Evolutionary conservation across 1,284 basidiomycete genomes (phyloP).

Genomic region (Rhodotorula sp.): DNA sequence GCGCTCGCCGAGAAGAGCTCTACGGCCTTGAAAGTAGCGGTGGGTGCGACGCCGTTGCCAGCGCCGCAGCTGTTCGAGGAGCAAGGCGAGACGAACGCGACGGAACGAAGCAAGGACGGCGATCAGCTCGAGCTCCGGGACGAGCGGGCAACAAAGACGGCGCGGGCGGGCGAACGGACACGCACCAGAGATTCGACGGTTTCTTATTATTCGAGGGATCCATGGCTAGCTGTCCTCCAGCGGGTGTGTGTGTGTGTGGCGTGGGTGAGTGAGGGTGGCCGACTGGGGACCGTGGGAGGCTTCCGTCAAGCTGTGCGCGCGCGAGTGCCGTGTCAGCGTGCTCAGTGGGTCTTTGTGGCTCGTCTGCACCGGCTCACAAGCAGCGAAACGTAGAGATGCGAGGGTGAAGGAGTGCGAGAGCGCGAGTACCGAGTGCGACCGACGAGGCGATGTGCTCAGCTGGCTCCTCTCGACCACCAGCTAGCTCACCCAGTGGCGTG

Average conservation of each 20-base stretch:
- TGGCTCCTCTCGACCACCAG: background rate
- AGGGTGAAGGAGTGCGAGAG: background rate
- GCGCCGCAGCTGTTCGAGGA: background rate
- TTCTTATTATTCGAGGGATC: background rate
- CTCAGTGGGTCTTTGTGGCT: background rate
- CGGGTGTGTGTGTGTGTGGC: background rate
- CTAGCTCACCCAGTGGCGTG: no score
- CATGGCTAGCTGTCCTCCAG: slow-evolving; percentile 19
- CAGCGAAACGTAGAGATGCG: background rate
- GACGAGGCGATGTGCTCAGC: background rate
- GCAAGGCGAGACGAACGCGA: background rate
- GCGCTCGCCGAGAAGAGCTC: slow-evolving; percentile 9
- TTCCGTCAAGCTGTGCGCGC: slow-evolving; percentile 9
- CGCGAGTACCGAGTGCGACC: background rate
- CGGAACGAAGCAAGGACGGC: background rate
- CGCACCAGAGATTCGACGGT: slow-evolving; percentile 10
- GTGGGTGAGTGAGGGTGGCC: background rate
- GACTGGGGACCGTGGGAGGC: background rate
- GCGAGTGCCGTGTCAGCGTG: background rate
- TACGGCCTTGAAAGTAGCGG: slow-evolving; percentile 3
- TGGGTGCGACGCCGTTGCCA: slow-evolving; percentile 13
- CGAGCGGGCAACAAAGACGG: no score
- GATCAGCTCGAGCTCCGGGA: background rate
- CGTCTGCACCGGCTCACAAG: slow-evolving; percentile 1
- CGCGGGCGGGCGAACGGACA: background rate